These are phyloP conservation scores for Castanospermum australe DNA, from an alignment of 306 rosid genomes.

Conservation along the genomic window DNA sequence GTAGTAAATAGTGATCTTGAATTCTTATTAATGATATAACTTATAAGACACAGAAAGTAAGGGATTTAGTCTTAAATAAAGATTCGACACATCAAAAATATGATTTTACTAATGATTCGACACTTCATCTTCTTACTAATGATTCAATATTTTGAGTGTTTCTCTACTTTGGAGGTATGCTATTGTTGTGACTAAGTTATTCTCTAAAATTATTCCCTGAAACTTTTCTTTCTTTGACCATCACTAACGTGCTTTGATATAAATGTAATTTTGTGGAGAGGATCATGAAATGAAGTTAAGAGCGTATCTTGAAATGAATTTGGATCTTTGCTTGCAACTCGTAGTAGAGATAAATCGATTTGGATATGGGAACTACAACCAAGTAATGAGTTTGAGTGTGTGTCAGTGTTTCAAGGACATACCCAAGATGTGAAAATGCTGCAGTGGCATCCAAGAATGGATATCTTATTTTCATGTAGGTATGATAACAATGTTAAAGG, in stretches of 20 bases:
- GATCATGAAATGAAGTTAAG: constrained; percentile 92
- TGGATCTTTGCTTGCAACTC: constrained; percentile 83
- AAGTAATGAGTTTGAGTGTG: constrained; percentile 86
- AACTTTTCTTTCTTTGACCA: not conserved
- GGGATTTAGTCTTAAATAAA: not conserved
- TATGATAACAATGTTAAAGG: constrained; percentile 90
- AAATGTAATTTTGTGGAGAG: constrained; percentile 33
- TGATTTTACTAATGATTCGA: no score
- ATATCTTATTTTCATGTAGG: constrained; percentile 90
- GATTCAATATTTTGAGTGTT: no score
- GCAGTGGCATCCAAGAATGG: constrained; percentile 89
- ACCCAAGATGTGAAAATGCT: constrained; percentile 97
- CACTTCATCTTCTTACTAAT: no score
- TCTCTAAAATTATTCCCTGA: no score
- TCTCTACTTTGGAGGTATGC: no score
- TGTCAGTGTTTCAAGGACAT: constrained; percentile 86
- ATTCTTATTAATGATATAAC: not conserved
- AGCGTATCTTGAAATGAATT: constrained; percentile 84
- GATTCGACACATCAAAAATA: not conserved
- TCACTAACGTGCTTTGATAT: not conserved
- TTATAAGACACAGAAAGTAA: not conserved
- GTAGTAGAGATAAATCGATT: constrained; percentile 82
- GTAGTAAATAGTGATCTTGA: no score
- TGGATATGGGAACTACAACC: constrained; percentile 95
- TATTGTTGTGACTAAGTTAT: no score